These are phyloP conservation scores for Adansonia grandidieri DNA, from an alignment of 441 rosid species.

Conservation along the genomic window DNA sequence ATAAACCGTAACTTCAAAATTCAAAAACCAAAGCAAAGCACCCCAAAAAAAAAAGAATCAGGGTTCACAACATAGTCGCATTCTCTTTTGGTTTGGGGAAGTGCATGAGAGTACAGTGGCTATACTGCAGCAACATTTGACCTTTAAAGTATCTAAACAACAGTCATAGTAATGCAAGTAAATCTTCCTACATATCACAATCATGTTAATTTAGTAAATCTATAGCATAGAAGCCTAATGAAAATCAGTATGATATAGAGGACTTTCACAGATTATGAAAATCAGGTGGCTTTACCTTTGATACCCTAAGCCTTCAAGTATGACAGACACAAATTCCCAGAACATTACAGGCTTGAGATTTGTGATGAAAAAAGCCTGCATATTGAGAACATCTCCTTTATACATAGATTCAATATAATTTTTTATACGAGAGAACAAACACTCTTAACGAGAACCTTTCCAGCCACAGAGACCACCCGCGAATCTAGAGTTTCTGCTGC, in stretches of 20 bases:
- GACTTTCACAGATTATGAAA: slow-evolving; percentile 19
- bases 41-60: neutral
- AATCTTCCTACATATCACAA: neutral
- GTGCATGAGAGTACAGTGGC: neutral
- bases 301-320: slow-evolving; percentile 77
- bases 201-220: neutral
- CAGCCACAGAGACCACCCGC: slow-evolving; percentile 69
- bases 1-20: slow-evolving; percentile 14
- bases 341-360: slow-evolving; percentile 75
- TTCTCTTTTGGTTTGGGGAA: slow-evolving; percentile 18
- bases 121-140: neutral
- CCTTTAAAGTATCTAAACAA: neutral
- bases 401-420: neutral
- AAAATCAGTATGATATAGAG: neutral
- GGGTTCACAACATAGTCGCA: neutral
- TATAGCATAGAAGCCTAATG: neutral
- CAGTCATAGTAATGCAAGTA: slow-evolving; percentile 8
- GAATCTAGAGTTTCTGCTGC: slow-evolving; percentile 79
- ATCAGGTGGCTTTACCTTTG: slow-evolving; percentile 58
- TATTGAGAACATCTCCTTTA: slow-evolving; percentile 26
- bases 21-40: neutral
- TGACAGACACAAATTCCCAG: slow-evolving; percentile 71
- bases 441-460: slow-evolving; percentile 62
- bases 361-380: slow-evolving; percentile 90
- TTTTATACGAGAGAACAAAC: too few relatives aligned